Evolutionary conservation across 2,329 filamentous ascomycete genomes (phyloP).

Genomic region (Neocatenulostroma microsporum): DNA sequence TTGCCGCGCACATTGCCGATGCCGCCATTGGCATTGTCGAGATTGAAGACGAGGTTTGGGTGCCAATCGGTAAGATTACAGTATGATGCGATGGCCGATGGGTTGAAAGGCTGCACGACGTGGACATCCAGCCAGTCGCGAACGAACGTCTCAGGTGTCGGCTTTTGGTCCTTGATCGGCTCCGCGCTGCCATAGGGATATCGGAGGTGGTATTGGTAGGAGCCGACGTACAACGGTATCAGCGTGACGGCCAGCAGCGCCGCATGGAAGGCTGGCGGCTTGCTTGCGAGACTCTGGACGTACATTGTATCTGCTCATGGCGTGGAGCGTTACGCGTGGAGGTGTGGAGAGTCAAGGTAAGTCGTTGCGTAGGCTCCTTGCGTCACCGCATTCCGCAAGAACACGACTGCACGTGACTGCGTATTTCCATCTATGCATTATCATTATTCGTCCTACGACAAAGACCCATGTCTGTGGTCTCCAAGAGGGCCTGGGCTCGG

Average conservation of each 20-base stretch:
- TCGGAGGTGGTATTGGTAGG: slow-evolving; percentile 15
- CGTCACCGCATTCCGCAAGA: slow-evolving; percentile 3
- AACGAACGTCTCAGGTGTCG: slow-evolving; percentile 16
- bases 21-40: slow-evolving; percentile 38
- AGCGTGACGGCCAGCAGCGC: slow-evolving; percentile 10
- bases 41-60: slow-evolving; percentile 37
- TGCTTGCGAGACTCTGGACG: slow-evolving; percentile 7
- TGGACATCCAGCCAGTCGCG: slow-evolving; percentile 20
- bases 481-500: too few relatives aligned
- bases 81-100: slow-evolving; percentile 16
- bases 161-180: not conserved
- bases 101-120: slow-evolving; percentile 18
- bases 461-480: too few relatives aligned
- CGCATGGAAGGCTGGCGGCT: slow-evolving; percentile 8
- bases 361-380: slow-evolving; percentile 6
- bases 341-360: too few relatives aligned
- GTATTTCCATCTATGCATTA: not conserved
- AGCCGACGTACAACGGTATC: slow-evolving; percentile 17
- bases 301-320: not conserved
- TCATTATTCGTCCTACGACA: too few relatives aligned
- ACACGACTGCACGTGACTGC: not conserved
- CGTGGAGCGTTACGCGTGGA: too few relatives aligned
- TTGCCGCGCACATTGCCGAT: slow-evolving; percentile 41
- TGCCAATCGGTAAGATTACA: slow-evolving; percentile 37
- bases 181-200: slow-evolving; percentile 11